A percentile compares a stretch with the other conserved stretches of the same genome.
phyloP scores from a whole-genome alignment of 257 asterid genomes.

The Rubia yunnanensis region DNA sequence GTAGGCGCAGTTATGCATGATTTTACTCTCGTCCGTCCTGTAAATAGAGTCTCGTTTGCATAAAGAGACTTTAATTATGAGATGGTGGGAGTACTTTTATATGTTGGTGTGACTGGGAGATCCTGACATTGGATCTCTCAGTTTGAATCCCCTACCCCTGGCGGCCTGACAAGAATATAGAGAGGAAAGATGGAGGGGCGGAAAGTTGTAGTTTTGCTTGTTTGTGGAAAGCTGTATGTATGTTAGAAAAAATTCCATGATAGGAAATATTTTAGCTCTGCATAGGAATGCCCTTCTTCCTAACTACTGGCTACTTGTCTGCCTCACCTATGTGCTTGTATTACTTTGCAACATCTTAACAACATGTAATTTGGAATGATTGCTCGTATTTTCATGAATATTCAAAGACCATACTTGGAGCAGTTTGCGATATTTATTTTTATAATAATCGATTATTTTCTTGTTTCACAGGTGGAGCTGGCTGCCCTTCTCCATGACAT shows the following conservation, averaged over 20 bases:
- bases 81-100: no score
- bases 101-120: no score
- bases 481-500: constrained; percentile 96
- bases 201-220: no score
- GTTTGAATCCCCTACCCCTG: no score
- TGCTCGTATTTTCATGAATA: background rate
- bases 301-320: background rate
- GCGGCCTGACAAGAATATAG: background rate
- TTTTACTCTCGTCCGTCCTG: no score
- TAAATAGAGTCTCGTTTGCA: no score
- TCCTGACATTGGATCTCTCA: no score
- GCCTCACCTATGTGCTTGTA: background rate
- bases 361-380: background rate
- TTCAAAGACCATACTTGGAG: background rate
- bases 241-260: background rate
- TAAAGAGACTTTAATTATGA: no score
- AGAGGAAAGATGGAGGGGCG: background rate
- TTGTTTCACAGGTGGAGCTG: constrained; percentile 66
- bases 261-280: background rate
- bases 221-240: background rate
- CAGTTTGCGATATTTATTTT: background rate
- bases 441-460: background rate
- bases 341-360: background rate
- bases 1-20: no score
- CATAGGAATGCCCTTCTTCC: background rate